Conservation (phyloP, 768 basidiomycete species). For the Termitomyces titanicus region DNA sequence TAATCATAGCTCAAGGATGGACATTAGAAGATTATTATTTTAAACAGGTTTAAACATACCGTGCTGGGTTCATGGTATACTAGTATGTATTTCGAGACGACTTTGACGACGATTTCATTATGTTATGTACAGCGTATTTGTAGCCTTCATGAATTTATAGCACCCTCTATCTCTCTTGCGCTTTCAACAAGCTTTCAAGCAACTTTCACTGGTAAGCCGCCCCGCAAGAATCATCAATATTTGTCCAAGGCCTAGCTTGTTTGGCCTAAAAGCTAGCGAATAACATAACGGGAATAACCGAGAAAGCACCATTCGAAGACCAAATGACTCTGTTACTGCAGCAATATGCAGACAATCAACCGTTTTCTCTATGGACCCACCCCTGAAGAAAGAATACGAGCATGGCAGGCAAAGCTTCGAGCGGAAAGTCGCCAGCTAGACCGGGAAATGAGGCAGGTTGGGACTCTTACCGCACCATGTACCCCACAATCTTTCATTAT, state of each 20-base stretch:
- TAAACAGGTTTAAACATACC: too few species aligned
- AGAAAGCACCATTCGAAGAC: background rate
- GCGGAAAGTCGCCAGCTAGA: constrained; percentile 81
- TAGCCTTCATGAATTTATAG: background rate
- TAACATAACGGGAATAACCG: background rate
- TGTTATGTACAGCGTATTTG: background rate
- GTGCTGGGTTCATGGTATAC: background rate
- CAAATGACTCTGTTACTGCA: background rate
- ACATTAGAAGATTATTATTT: too few species aligned
- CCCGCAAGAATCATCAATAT: too few species aligned
- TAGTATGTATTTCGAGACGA: background rate
- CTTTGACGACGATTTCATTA: background rate
- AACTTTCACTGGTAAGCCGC: too few species aligned
- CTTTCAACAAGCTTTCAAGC: too few species aligned
- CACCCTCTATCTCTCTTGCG: too few species aligned
- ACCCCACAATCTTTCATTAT: constrained; percentile 17
- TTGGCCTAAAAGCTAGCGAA: background rate
- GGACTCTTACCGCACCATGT: constrained; percentile 11
- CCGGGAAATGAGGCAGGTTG: constrained; percentile 93
- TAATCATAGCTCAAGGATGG: constrained; percentile 11
- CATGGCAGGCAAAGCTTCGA: constrained; percentile 89
- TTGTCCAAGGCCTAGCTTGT: too few species aligned
- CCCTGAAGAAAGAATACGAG: constrained; percentile 87
- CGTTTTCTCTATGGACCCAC: constrained; percentile 95
- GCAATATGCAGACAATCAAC: constrained; percentile 78